Conservation (phyloP, 2,329 filamentous ascomycete species). For the Colletotrichum viniferum region DNA sequence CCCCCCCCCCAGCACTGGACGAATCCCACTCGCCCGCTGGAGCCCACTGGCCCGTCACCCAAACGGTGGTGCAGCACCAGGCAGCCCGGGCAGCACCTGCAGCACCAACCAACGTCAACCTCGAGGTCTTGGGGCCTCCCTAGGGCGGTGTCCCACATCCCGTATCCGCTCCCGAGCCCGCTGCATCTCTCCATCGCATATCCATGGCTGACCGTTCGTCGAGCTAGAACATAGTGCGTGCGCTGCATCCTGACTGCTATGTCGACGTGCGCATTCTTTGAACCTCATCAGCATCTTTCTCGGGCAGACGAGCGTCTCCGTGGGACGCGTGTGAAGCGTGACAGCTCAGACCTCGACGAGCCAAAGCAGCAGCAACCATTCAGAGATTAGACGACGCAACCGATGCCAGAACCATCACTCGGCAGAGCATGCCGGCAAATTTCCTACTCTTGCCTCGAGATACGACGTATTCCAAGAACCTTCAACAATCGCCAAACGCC, state of each 20-base stretch:
- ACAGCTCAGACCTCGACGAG: not conserved
- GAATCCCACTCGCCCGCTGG: not conserved
- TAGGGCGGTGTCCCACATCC: not conserved
- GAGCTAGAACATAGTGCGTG: not conserved
- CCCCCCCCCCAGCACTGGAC: not conserved
- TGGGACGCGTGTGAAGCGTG: not conserved
- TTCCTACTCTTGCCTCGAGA: not conserved
- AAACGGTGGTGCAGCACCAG: not conserved
- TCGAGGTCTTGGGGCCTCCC: not conserved
- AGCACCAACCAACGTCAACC: not conserved
- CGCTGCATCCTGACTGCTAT: not conserved
- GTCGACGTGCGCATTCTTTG: not conserved
- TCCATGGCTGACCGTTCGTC: not conserved
- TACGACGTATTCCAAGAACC: not conserved
- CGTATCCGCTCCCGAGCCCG: not conserved
- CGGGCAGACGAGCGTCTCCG: not conserved
- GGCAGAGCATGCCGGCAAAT: not conserved
- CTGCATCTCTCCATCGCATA: not conserved
- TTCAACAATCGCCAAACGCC: too few species aligned
- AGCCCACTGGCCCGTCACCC: not conserved
- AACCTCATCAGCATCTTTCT: not conserved
- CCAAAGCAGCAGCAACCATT: not conserved
- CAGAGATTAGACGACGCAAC: not conserved
- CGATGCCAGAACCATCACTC: not conserved
- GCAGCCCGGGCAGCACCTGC: not conserved